Percentiles rank a stretch among this genome's conserved stretches.
These are phyloP conservation scores for Beauveria bassiana DNA, from an alignment of 2,329 filamentous ascomycete genomes.

Conservation along the genomic window DNA sequence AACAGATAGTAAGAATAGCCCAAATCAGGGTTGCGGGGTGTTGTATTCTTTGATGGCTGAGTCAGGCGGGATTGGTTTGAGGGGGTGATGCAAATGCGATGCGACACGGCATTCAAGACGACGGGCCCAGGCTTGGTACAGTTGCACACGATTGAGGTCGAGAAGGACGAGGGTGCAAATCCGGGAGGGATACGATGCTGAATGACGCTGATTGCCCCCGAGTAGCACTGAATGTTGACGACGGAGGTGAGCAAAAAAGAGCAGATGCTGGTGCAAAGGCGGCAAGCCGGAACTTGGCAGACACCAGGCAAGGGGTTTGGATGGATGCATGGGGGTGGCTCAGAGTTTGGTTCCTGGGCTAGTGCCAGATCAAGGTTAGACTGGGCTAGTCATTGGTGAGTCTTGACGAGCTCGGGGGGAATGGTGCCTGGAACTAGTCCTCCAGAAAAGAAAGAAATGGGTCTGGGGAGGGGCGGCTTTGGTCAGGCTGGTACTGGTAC, in stretches of 20 bases:
- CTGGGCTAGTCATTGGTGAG: too few species aligned
- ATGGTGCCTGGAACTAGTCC: constrained; percentile 9
- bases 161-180: too few species aligned
- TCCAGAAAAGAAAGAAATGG: not conserved
- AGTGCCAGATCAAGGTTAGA: not conserved
- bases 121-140: not conserved
- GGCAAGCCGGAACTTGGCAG: not conserved
- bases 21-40: not conserved
- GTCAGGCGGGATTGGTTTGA: not conserved
- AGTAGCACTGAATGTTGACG: not conserved
- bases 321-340: not conserved
- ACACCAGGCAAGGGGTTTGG: not conserved
- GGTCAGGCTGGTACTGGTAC: not conserved
- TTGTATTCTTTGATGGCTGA: not conserved
- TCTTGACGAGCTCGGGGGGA: not conserved
- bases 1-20: not conserved
- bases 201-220: not conserved
- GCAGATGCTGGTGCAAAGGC: not conserved
- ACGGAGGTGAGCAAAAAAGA: not conserved
- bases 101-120: not conserved
- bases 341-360: constrained; percentile 9
- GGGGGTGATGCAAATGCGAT: not conserved
- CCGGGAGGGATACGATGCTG: too few species aligned
- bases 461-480: not conserved
- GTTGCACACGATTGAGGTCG: not conserved